A percentile compares a stretch with the other conserved stretches of the same genome.
Conservation (phyloP, 176 grass and related monocot species). For the Phyllostachys edulis region DNA sequence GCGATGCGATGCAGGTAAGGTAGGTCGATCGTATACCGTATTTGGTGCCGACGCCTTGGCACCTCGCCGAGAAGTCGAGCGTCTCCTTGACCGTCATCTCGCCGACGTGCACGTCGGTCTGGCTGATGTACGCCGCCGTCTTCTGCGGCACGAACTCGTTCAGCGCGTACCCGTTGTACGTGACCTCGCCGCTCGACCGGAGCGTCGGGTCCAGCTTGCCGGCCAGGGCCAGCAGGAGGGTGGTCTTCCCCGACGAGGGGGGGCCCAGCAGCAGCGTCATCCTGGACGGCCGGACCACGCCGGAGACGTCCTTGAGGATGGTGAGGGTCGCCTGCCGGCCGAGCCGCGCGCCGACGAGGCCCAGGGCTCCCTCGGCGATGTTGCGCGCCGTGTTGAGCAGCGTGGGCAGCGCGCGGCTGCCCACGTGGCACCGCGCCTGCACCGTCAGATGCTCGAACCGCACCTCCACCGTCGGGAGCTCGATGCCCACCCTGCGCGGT, state of each 20-base stretch:
- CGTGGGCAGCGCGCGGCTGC: conserved; percentile 80
- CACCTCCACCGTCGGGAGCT: conserved; percentile 93
- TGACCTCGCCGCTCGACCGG: conserved; percentile 49
- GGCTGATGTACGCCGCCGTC: conserved; percentile 98
- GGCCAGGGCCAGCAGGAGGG: conserved; percentile 77
- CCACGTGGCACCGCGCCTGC: conserved; percentile 72
- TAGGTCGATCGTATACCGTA: conserved; percentile 48
- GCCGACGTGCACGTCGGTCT: conserved; percentile 86
- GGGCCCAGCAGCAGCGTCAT: conserved; percentile 95
- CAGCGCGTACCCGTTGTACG: conserved; percentile 74
- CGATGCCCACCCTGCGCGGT: conserved; percentile 77
- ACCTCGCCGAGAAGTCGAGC: conserved; percentile 91
- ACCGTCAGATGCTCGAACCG: conserved; percentile 74
- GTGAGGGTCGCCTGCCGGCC: conserved; percentile 53
- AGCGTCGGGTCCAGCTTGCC: conserved; percentile 81
- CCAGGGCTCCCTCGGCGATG: conserved; percentile 56
- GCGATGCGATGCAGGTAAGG: background rate
- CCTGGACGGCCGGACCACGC: conserved; percentile 57
- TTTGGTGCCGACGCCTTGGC: conserved; percentile 86
- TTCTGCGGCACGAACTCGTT: conserved; percentile 91
- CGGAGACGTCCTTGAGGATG: conserved; percentile 69
- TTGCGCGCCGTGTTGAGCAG: conserved; percentile 72
- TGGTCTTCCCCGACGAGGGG: conserved; percentile 96
- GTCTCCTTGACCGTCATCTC: conserved; percentile 99
- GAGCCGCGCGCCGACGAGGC: conserved; percentile 43